Conservation (phyloP, 352 stramenopile species). For the Pythium angustatum region DNA sequence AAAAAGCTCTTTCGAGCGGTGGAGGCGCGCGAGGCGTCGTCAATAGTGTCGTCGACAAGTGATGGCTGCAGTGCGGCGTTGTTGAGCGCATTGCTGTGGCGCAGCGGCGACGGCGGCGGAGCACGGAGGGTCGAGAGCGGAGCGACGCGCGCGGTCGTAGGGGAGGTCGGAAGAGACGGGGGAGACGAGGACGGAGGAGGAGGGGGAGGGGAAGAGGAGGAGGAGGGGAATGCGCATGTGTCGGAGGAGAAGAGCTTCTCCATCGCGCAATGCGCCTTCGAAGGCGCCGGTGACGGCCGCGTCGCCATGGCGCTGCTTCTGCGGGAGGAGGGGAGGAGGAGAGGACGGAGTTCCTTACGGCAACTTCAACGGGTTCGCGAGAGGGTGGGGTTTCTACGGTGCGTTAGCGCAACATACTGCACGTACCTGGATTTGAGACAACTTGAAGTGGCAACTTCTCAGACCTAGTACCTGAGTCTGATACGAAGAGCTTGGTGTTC, state of each 20-base stretch:
- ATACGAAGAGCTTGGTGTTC: neutral
- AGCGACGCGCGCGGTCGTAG: neutral
- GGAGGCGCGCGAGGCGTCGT: slow-evolving; percentile 13
- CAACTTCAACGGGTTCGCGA: slow-evolving; percentile 17
- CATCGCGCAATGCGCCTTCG: neutral
- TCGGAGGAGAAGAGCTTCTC: slow-evolving; percentile 12
- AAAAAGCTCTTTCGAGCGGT: neutral
- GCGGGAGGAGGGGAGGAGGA: neutral
- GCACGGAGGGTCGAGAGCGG: neutral
- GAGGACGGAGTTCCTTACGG: neutral
- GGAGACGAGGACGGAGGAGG: neutral
- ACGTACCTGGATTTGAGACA: too few relatives aligned
- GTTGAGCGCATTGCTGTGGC: slow-evolving; percentile 21
- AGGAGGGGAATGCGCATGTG: slow-evolving; percentile 13
- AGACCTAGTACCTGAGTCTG: slow-evolving; percentile 6
- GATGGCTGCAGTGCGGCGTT: slow-evolving; percentile 16
- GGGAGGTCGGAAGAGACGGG: neutral
- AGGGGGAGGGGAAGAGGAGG: neutral
- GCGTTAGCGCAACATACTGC: slow-evolving; percentile 13
- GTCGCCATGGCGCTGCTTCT: neutral
- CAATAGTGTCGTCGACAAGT: slow-evolving; percentile 13
- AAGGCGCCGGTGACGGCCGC: neutral
- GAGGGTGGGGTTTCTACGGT: neutral
- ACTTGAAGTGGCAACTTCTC: slow-evolving; percentile 8
- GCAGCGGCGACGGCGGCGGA: slow-evolving; percentile 14